These are phyloP conservation scores for Aurantiochytrium sp. DNA, from an alignment of 108 stramenopile species.

Conservation along the genomic window DNA sequence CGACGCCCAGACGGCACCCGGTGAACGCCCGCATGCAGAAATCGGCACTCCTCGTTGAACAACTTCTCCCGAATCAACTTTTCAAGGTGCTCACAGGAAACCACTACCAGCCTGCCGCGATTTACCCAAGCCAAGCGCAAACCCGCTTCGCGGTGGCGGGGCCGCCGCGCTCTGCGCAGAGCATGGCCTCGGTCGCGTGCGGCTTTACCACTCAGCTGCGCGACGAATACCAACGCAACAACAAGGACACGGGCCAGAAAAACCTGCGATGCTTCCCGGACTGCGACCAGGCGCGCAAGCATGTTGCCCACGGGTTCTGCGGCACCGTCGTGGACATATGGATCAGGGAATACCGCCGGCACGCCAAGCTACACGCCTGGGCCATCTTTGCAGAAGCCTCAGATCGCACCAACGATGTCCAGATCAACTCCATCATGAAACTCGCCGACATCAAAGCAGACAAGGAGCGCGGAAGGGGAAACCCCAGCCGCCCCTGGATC, in stretches of 20 bases:
- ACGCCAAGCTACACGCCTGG: background rate
- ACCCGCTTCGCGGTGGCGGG: too few relatives aligned
- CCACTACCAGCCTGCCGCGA: too few relatives aligned
- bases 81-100: too few relatives aligned
- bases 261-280: slow-evolving; percentile 15
- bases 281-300: background rate
- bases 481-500: background rate
- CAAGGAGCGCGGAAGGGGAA: background rate
- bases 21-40: too few relatives aligned
- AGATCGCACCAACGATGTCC: background rate
- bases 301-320: background rate
- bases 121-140: too few relatives aligned
- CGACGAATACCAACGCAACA: background rate
- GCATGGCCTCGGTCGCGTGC: background rate
- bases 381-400: background rate
- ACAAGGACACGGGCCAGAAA: slow-evolving; percentile 23
- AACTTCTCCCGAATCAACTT: too few relatives aligned
- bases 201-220: background rate
- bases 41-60: too few relatives aligned
- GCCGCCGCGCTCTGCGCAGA: background rate
- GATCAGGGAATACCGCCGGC: background rate
- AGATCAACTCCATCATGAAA: background rate
- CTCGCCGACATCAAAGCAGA: background rate
- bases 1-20: too few relatives aligned
- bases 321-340: background rate